Evolutionary conservation across 805 yeast genomes (phyloP).

Genomic region (Kodamaea nitidulidarum): DNA sequence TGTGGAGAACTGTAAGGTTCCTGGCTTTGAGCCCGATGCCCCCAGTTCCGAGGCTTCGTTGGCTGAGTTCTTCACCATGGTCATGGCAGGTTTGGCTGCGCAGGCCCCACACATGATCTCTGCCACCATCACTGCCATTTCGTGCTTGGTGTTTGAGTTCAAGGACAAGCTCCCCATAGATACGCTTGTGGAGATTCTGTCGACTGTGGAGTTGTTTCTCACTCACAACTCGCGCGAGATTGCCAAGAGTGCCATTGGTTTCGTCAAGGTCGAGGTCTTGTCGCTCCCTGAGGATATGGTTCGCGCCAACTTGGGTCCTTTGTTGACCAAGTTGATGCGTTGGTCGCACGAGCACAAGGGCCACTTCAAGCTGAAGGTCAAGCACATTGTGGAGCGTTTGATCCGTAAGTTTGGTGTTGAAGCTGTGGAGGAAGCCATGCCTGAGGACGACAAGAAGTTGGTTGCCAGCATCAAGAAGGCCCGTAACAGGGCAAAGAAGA

Average conservation of each 20-base stretch:
- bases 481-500: constrained; percentile 79
- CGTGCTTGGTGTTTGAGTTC: constrained; percentile 85
- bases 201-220: constrained; percentile 84
- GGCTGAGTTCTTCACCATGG: constrained; percentile 84
- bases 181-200: constrained; percentile 66
- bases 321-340: constrained; percentile 70
- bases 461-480: constrained; percentile 82
- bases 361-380: constrained; percentile 88
- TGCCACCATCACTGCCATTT: constrained; percentile 83
- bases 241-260: constrained; percentile 91
- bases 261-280: constrained; percentile 83
- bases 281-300: constrained; percentile 77
- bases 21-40: constrained; percentile 59
- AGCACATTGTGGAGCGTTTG: constrained; percentile 88
- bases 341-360: constrained; percentile 97
- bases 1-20: constrained; percentile 59
- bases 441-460: constrained; percentile 83
- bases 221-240: constrained; percentile 91
- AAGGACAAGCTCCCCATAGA: constrained; percentile 58
- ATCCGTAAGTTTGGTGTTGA: constrained; percentile 90
- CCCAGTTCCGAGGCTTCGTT: constrained; percentile 67
- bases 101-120: constrained; percentile 93
- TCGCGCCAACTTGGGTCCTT: constrained; percentile 56
- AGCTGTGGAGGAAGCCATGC: constrained; percentile 74
- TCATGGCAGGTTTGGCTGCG: constrained; percentile 94